Conservation (phyloP, 176 grass and related monocot species). For the Pontederia paniculata region DNA sequence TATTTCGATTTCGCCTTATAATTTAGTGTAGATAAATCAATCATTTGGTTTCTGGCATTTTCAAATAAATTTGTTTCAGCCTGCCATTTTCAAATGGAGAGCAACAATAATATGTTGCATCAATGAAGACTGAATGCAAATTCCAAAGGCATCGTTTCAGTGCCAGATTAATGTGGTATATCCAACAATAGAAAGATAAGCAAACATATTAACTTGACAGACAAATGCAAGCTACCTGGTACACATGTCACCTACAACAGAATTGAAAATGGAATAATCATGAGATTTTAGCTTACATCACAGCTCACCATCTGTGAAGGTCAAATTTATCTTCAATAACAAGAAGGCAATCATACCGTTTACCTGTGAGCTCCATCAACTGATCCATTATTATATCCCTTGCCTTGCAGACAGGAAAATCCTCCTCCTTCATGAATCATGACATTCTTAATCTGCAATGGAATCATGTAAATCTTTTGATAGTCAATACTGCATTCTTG, state of each 20-base stretch:
- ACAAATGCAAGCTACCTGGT: constrained; percentile 53
- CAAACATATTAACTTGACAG: background rate
- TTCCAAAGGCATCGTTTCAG: background rate
- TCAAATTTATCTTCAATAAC: constrained; percentile 76
- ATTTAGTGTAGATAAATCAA: too few species aligned
- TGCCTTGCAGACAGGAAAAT: constrained; percentile 86
- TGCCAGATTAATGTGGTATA: constrained; percentile 6
- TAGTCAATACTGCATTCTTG: too few species aligned
- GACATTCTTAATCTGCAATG: constrained; percentile 83
- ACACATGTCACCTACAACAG: constrained; percentile 91
- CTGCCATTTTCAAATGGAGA: too few species aligned
- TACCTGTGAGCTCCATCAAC: constrained; percentile 80
- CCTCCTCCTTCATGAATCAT: constrained; percentile 94
- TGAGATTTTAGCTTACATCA: constrained; percentile 60
- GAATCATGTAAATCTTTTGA: too few species aligned
- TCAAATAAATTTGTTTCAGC: too few species aligned
- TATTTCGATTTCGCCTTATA: too few species aligned
- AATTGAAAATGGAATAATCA: constrained; percentile 59
- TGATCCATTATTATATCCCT: constrained; percentile 98
- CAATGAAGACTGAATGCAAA: background rate
- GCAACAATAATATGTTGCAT: too few species aligned
- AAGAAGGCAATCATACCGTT: constrained; percentile 81
- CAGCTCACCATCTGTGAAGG: constrained; percentile 83
- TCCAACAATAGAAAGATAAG: background rate
- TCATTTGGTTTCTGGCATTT: too few species aligned